Evolutionary conservation across 495 filamentous ascomycete species (phyloP), one percentile per base, ranked within the genome.

Genomic region (Daldinia concentrica): DNA sequence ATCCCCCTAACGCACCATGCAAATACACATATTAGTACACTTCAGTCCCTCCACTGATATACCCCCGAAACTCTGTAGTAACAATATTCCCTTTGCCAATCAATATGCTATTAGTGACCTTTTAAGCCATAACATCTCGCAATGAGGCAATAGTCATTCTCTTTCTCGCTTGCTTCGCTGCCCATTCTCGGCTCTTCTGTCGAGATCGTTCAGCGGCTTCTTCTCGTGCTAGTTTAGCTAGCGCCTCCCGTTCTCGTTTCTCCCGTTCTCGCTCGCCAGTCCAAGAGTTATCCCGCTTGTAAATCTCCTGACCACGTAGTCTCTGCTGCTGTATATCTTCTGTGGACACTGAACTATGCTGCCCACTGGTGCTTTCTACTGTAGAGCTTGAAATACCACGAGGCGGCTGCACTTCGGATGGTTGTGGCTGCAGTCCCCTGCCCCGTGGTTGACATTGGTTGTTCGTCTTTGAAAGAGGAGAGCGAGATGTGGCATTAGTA

Each of bases 191-290:
- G 62, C 88, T 89, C 56, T 86, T 81, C 74, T 83, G 78, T 60
- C 90, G 80, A 14, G 88, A 88, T 64, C 89, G 76, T 79, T 92
- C 90, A 0, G 90, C 89, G 9, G 91, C 91, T 72, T 85, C 85
- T 68, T 86, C 82, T 57, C 89, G 80, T 6, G 90, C 88, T 66
- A 82, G 80, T 73, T 85, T 86, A 5, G 87, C 83, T 11, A 86
- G 83, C 45, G 82, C 79, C 76, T 90, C 89, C 50, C 87, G 83
- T 57, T 86, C 86, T n/a, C 79, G 76, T 67, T 78, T 84, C 74
- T 86, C 85, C 19, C 79, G 79, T 70, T 87, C 85, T 19, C 83
- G 80, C 51, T 85, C 84, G 27, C 82, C 79, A 26, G 77, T 74
- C 73, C 80, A 79, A n/a, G 74, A 73, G 37, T 82, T 84, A 58